Evolutionary conservation across 768 basidiomycete genomes (phyloP), one percentile per base, ranked within the genome.

Genomic region (Tylopilus balloui): DNA sequence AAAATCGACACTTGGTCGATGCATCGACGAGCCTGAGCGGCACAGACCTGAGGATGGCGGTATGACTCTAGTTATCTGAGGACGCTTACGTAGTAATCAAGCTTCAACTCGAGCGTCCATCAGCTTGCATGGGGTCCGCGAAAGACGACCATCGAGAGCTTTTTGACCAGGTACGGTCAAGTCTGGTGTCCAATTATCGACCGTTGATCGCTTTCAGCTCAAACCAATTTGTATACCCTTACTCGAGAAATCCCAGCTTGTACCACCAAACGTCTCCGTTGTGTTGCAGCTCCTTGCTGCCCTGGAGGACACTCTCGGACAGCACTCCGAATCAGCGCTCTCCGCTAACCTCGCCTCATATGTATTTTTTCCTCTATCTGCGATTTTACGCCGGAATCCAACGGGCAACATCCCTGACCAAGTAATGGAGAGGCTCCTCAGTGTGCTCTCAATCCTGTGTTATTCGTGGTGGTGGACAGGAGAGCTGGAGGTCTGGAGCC

Each of bases 391-490:
- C 42, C 83, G 88, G 27, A 91, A 93, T 63, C 59, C 77, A 14
- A 77, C 83, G 3, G 61, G 76, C 6, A 71, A 77, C 13, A 84
- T 95, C 40, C 86, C 91, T 8, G 85, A 92, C 59, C 84, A 84
- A 57, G 69, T 92, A 25, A 70, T 95, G 40, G 90, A 96, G 67
- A 80, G 78, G 47, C 66, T 92, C 19, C 73, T 96, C 50, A 58
- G 72, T 21, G 70, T 78, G 12, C 70, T 95, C 25, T 63, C 71
- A 3, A 57, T 77, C 2, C 72, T 97, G 21, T 81, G 78, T 54
- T 75, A 81, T 17, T 70, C 74, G n/a, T 91, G 89, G 85, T 93
- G 91, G 89, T 89, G 88, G 87, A 72, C 73, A 17, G 84, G 84
- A 62, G 88, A 90, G 39, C 42, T 79, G 31, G 73, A 73, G 46